phyloP scores from a whole-genome alignment of 176 grass and related monocot species.

The Hsuehochloa calcarea region DNA sequence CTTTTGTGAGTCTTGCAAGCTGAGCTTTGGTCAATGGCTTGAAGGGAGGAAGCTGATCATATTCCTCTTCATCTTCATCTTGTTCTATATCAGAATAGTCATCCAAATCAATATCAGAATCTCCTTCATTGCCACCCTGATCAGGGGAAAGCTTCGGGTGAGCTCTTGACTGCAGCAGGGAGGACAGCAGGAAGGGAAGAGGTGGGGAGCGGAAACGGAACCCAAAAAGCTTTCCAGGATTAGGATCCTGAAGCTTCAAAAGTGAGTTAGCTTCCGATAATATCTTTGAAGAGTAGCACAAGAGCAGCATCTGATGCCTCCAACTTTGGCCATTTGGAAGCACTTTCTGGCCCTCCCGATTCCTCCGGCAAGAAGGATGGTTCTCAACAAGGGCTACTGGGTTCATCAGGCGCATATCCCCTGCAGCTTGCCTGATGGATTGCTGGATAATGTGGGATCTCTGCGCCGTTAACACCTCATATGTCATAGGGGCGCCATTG shows the following conservation, averaged over 20 bases:
- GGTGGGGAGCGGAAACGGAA: slow-evolving; percentile 63
- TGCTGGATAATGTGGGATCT: slow-evolving; percentile 90
- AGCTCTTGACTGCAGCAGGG: slow-evolving; percentile 70
- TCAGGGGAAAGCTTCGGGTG: slow-evolving; percentile 75
- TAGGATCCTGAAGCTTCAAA: slow-evolving; percentile 79
- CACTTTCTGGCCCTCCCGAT: slow-evolving; percentile 69
- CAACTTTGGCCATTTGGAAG: slow-evolving; percentile 87
- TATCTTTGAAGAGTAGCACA: slow-evolving; percentile 97
- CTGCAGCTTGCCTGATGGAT: slow-evolving; percentile 68
- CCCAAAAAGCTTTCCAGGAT: slow-evolving; percentile 66
- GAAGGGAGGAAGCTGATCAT: slow-evolving; percentile 93
- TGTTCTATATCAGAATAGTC: slow-evolving; percentile 78
- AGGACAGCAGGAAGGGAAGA: slow-evolving; percentile 79
- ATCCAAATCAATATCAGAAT: slow-evolving; percentile 71
- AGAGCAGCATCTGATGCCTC: slow-evolving; percentile 77
- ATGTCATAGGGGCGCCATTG: slow-evolving; percentile 72
- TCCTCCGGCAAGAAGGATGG: slow-evolving; percentile 78
- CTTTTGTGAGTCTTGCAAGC: slow-evolving; percentile 75
- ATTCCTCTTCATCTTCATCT: slow-evolving; percentile 94
- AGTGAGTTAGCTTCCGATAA: slow-evolving; percentile 83
- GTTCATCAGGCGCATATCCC: slow-evolving; percentile 92
- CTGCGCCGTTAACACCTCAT: slow-evolving; percentile 85
- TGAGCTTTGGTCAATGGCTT: slow-evolving; percentile 86
- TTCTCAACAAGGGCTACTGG: slow-evolving; percentile 91
- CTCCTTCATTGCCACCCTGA: slow-evolving; percentile 61